Evolutionary conservation across 1,284 basidiomycete species (phyloP).

Genomic region (Cutaneotrichosporon daszewskae): DNA sequence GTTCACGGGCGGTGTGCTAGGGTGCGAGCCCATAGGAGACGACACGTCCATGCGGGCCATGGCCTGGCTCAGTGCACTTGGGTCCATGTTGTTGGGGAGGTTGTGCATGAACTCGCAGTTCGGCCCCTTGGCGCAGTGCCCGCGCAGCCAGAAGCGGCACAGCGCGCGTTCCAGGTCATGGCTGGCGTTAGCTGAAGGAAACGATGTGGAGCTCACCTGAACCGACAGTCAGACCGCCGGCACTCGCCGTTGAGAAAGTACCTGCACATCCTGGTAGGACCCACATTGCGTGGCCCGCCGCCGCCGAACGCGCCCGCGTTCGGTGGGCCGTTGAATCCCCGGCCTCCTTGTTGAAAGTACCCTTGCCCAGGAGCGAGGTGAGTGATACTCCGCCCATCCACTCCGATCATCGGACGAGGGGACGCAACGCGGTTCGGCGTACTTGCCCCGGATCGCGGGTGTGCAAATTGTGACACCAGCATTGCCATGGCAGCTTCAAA

Average conservation of each 20-base stretch:
- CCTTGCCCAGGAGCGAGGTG: slow-evolving; percentile 31
- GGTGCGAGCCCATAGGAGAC: slow-evolving; percentile 47
- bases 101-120: slow-evolving; percentile 72
- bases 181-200: slow-evolving; percentile 46
- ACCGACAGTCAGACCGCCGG: slow-evolving; percentile 89
- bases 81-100: slow-evolving; percentile 58
- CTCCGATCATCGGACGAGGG: slow-evolving; percentile 31
- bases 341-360: slow-evolving; percentile 42
- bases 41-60: slow-evolving; percentile 62
- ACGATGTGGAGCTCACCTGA: slow-evolving; percentile 62
- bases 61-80: slow-evolving; percentile 53
- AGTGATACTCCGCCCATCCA: slow-evolving; percentile 22
- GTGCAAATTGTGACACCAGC: slow-evolving; percentile 64
- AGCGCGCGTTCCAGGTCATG: slow-evolving; percentile 87
- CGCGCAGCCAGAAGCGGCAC: slow-evolving; percentile 95
- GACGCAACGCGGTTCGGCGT: slow-evolving; percentile 40
- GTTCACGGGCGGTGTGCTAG: slow-evolving; percentile 24
- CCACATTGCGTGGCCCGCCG: slow-evolving; percentile 50
- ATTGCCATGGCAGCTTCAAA: slow-evolving; percentile 91
- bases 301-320: slow-evolving; percentile 26
- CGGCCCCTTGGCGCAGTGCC: slow-evolving; percentile 90
- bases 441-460: slow-evolving; percentile 40
- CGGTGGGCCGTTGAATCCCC: slow-evolving; percentile 31
- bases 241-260: slow-evolving; percentile 97
- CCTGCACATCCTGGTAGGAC: slow-evolving; percentile 69